Base-by-base conservation (phyloP, 306 rosid species). In the Corylus americana region DNA sequence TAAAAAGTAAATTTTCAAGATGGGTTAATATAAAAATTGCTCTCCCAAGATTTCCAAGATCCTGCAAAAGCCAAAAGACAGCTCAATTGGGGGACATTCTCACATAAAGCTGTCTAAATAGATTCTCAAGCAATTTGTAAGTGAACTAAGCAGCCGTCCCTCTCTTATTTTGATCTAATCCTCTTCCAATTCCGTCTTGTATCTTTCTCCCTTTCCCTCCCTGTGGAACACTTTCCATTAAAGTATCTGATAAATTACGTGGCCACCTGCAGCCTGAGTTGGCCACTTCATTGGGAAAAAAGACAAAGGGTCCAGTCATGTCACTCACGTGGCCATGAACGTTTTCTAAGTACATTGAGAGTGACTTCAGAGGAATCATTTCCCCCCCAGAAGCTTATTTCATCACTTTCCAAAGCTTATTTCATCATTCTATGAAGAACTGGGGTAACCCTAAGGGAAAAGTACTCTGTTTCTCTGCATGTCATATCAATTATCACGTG, bases 231-330 rank as follows among this genome's bases (percentile, higher is more conserved):
- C 73, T 42, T 69, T 69, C 9, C 1, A 7, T 25, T 49, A 12
- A 49, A 71, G 58, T 6, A 71, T 71, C 42, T 13, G 35, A 39
- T 1, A 50, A 22, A 71, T 22, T 5, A 27, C 57, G 57, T 71
- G 75, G 75, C 57, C 75, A 50, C 59, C 59, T 27, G 20, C 20
- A 13, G 42, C 12, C 53, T n/a, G 49, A 18, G 22, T 14, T 18
- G 75, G 75, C 50, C 55, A 42, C 53, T 31, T 49, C 29, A 11
- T 49, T 17, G 12, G 12, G 3, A 27, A 70, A 55, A 5, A 42
- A 29, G 75, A 82, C 82, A 82, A 79, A 82, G 55, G 2, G 22
- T 27, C 11, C 0, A 63, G 81, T 86, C 89, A 77, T 62, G 27
- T 86, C 83, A 83, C 72, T 35, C 37, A 58, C 75, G 78, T 85